Evolutionary conservation across 1,284 basidiomycete species (phyloP).

Genomic region (Boletus mariae): DNA sequence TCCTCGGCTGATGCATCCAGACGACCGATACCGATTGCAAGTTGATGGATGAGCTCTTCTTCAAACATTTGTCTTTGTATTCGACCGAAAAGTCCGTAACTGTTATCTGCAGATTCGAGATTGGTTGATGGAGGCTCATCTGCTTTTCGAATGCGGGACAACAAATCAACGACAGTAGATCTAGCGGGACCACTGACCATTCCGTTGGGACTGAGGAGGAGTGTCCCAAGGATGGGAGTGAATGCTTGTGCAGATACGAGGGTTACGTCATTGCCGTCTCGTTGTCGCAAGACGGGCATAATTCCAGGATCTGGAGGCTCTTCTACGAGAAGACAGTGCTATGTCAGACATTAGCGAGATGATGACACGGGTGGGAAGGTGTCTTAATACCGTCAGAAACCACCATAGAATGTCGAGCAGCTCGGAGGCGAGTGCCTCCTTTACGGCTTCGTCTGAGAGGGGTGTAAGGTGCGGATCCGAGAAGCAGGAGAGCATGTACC

Average conservation of each 20-base stretch:
- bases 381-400: constrained; percentile 65
- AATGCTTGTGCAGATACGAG: constrained; percentile 80
- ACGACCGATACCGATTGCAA: constrained; percentile 84
- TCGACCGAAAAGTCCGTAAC: constrained; percentile 49
- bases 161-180: constrained; percentile 73
- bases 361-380: constrained; percentile 26
- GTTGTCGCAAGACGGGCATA: constrained; percentile 11
- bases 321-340: constrained; percentile 61
- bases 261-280: constrained; percentile 35
- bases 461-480: constrained; percentile 10
- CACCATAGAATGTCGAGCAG: constrained; percentile 89
- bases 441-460: constrained; percentile 78
- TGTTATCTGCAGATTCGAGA: constrained; percentile 22
- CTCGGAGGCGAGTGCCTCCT: constrained; percentile 84
- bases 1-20: constrained; percentile 54
- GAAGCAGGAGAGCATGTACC: constrained; percentile 43
- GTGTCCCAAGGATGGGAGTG: constrained; percentile 86
- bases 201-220: constrained; percentile 80
- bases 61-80: constrained; percentile 65
- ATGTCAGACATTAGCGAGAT: constrained; percentile 5
- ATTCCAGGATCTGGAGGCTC: constrained; percentile 33
- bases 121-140: constrained; percentile 35
- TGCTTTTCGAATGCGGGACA: constrained; percentile 58
- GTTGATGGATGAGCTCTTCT: constrained; percentile 76
- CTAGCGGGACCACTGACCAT: constrained; percentile 74